Evolutionary conservation across 768 basidiomycete species (phyloP), one percentile per base, ranked within the genome.

Genomic region (Amanita phalloides): DNA sequence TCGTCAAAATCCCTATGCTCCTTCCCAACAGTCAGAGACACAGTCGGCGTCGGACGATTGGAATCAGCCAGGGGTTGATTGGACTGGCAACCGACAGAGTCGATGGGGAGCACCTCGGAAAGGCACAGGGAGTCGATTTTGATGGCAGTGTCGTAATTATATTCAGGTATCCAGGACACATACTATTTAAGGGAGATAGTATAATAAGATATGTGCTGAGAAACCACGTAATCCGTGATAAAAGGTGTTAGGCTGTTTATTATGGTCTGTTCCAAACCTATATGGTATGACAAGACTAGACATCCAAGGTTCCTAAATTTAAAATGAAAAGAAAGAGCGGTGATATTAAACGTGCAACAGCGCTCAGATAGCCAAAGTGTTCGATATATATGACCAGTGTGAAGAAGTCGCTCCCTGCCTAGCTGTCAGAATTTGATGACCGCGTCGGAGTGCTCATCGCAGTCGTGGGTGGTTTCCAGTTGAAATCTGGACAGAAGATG

Each of bases 401-500:
- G 17, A 17, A 17, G 17, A 17, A 17, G 17, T 17, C 17, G 17
- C 17, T 57, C 55, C 26, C 32, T 3, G 21, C 17, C 10, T 46
- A 7, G 48, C 21, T 13, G 32, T 60, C 60, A 5, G 63, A 49
- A 45, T 60, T 66, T 36, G 62, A 54, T 13, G 67, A 65, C 6
- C 62, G 58, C 23, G 58, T 56, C 14, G 58, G 58, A 52, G 20
- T 50, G 36, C 35, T 50, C 30, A 59, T 56, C 57, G 71, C 55
- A 61, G 61, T 48, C 56, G 64, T 42, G 56, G 72, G 52, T 64
- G 67, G 26, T 62, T 55, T 33, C 67, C 62, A 21, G 71, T 62
- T 20, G 80, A 56, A 49, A 75, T 68, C 58, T 75, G 79, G 30
- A 80, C 79, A 2, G 71, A 73, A 13, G 79, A 80, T 23, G 68